Percentiles rank a stretch among this genome's conserved stretches.
Evolutionary conservation across 148 eudicot genomes (phyloP).

Genomic region (Amaranthus cruentus): DNA sequence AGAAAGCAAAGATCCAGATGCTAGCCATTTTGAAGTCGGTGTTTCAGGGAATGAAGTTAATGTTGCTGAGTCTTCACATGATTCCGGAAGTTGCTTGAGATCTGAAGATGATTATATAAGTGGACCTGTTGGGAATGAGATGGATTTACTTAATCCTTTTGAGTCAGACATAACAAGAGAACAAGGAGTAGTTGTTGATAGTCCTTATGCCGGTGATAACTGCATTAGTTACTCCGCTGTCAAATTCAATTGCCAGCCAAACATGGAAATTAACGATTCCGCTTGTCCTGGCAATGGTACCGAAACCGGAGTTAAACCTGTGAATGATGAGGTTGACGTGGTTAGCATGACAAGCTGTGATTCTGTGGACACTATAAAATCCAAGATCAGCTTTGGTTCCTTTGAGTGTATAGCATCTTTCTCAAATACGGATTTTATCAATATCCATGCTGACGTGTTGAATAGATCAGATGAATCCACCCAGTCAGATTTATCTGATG

Average conservation of each 20-base stretch:
- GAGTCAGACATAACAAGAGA: constrained; percentile 17
- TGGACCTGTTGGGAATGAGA: constrained; percentile 10
- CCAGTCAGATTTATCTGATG: constrained; percentile 11
- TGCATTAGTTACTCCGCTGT: constrained; percentile 12
- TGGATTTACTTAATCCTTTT: constrained; percentile 18
- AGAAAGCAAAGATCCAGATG: constrained; percentile 6
- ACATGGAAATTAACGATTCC: constrained; percentile 10
- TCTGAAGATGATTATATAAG: constrained; percentile 19
- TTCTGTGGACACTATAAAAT: constrained; percentile 16
- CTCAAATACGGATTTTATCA: constrained; percentile 14
- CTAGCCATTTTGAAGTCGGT: constrained; percentile 4
- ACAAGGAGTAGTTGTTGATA: constrained; percentile 14
- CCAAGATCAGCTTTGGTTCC: constrained; percentile 32
- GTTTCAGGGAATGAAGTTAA: constrained; percentile 16
- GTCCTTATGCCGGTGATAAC: constrained; percentile 6
- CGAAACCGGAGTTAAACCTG: constrained; percentile 23
- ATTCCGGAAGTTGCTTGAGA: constrained; percentile 9
- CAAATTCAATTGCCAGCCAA: constrained; percentile 12
- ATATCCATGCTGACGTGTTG: constrained; percentile 18
- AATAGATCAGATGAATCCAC: constrained; percentile 14
- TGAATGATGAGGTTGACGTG: constrained; percentile 21
- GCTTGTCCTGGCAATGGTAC: constrained; percentile 16
- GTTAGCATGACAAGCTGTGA: constrained; percentile 19
- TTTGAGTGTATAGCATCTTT: constrained; percentile 23
- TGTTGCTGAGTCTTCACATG: constrained; percentile 15